Evolutionary conservation across 2,329 filamentous ascomycete species (phyloP).

Genomic region (Penicillium fuscoglaucum): DNA sequence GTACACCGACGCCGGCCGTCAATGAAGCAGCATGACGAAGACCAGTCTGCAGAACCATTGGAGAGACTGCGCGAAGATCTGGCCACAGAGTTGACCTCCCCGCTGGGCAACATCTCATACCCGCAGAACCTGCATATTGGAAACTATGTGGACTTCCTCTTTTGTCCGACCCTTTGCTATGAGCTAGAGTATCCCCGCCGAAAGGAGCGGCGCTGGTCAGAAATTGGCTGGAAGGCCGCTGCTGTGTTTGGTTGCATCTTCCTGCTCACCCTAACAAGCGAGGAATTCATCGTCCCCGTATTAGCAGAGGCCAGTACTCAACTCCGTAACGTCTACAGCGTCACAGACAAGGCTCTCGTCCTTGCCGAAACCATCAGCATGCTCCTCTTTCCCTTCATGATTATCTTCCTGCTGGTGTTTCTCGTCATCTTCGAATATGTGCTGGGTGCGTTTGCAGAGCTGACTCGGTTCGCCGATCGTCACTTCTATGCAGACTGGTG

Average conservation of each 20-base stretch:
- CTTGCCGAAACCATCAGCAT: slow-evolving; percentile 86
- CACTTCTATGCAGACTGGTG: slow-evolving; percentile 84
- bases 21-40: slow-evolving; percentile 26
- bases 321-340: slow-evolving; percentile 50
- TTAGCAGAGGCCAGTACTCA: slow-evolving; percentile 68
- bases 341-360: slow-evolving; percentile 71
- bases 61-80: slow-evolving; percentile 77
- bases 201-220: slow-evolving; percentile 70
- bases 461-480: slow-evolving; percentile 88
- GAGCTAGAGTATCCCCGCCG: slow-evolving; percentile 93
- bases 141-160: slow-evolving; percentile 84
- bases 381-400: slow-evolving; percentile 95
- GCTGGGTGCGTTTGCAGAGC: slow-evolving; percentile 89
- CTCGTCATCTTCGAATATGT: slow-evolving; percentile 98
- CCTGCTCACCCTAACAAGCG: slow-evolving; percentile 82
- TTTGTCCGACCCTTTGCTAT: slow-evolving; percentile 95
- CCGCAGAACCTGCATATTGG: slow-evolving; percentile 78
- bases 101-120: slow-evolving; percentile 85
- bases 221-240: slow-evolving; percentile 78
- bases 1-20: slow-evolving; percentile 40
- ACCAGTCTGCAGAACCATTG: slow-evolving; percentile 55
- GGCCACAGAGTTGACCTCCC: slow-evolving; percentile 86
- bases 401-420: slow-evolving; percentile 92
- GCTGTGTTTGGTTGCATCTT: slow-evolving; percentile 97
- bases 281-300: slow-evolving; percentile 94